These are phyloP conservation scores for Venturia asperata DNA, from an alignment of 2,329 filamentous ascomycete species.

Conservation along the genomic window DNA sequence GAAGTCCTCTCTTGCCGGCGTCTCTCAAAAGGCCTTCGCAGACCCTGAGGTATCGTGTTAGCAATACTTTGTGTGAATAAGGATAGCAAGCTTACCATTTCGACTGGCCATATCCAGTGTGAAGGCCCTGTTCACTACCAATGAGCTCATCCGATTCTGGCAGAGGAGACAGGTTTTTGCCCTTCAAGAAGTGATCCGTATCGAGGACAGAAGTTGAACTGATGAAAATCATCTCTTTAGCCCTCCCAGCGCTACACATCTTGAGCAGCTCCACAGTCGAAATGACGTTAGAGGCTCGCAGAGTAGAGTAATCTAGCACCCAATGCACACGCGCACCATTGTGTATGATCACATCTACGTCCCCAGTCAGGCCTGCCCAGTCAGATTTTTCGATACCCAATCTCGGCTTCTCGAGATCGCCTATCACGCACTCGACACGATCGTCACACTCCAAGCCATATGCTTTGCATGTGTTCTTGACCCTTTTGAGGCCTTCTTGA, in stretches of 20 bases:
- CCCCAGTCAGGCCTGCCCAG: slow-evolving; percentile 59
- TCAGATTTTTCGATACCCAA: slow-evolving; percentile 62
- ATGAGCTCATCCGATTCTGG: slow-evolving; percentile 70
- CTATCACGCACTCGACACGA: slow-evolving; percentile 61
- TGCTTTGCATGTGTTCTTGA: slow-evolving; percentile 60
- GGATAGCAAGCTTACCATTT: slow-evolving; percentile 55
- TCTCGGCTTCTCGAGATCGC: slow-evolving; percentile 64
- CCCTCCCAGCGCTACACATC: slow-evolving; percentile 67
- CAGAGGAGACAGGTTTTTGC: slow-evolving; percentile 27
- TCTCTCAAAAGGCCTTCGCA: slow-evolving; percentile 65
- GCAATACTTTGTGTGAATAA: background rate
- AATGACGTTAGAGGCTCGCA: slow-evolving; percentile 70
- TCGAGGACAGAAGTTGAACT: slow-evolving; percentile 78
- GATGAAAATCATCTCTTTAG: slow-evolving; percentile 76
- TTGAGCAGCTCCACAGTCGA: slow-evolving; percentile 68
- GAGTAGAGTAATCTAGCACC: slow-evolving; percentile 67
- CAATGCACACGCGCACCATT: slow-evolving; percentile 77
- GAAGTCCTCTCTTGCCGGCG: slow-evolving; percentile 69
- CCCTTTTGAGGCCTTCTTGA: slow-evolving; percentile 54
- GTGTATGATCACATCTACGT: slow-evolving; percentile 64
- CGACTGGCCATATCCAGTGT: slow-evolving; percentile 82
- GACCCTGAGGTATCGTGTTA: slow-evolving; percentile 31
- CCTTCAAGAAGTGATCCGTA: slow-evolving; percentile 71
- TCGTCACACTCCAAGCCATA: slow-evolving; percentile 67
- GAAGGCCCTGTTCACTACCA: slow-evolving; percentile 68